A percentile compares a stretch with the other conserved stretches of the same genome.
Evolutionary conservation across 228 moss, liverwort and hornwort species (phyloP).

Genomic region (Sphagnum fallax): DNA sequence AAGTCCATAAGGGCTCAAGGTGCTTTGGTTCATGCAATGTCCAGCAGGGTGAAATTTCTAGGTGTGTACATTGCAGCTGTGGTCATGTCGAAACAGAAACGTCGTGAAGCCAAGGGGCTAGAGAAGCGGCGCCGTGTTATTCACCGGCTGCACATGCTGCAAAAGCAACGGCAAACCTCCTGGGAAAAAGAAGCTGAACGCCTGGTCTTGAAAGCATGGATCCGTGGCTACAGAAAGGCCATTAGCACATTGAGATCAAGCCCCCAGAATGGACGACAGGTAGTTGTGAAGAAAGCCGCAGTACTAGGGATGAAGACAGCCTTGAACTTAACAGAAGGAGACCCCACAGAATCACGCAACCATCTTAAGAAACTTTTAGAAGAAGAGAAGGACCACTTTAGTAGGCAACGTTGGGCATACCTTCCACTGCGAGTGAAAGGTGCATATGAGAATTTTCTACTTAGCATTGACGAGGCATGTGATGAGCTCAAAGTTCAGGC

Average conservation of each 20-base stretch:
- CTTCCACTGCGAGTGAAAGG: constrained; percentile 32
- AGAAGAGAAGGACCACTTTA: constrained; percentile 54
- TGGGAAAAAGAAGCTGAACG: constrained; percentile 40
- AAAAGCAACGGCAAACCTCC: constrained; percentile 41
- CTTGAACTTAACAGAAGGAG: constrained; percentile 23
- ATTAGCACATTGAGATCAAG: constrained; percentile 46
- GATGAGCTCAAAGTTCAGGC: constrained; percentile 20
- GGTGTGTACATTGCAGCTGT: constrained; percentile 42
- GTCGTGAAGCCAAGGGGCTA: constrained; percentile 38
- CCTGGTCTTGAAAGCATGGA: constrained; percentile 31
- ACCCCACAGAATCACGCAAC: constrained; percentile 19
- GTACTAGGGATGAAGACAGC: constrained; percentile 51
- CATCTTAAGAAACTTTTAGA: constrained; percentile 36
- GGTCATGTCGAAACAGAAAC: constrained; percentile 32
- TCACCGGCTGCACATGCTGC: constrained; percentile 44
- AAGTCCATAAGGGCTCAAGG: constrained; percentile 7
- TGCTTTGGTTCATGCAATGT: constrained; percentile 24
- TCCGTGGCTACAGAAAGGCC: constrained; percentile 42
- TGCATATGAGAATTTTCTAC: constrained; percentile 41
- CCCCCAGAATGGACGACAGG: constrained; percentile 35
- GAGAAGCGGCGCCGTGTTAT: constrained; percentile 62
- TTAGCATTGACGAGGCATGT: constrained; percentile 39
- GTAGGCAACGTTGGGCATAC: constrained; percentile 45
- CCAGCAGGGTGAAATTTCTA: constrained; percentile 41
- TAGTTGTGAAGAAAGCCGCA: constrained; percentile 39